Conservation (phyloP, 805 yeast species). For the Candida pini region DNA sequence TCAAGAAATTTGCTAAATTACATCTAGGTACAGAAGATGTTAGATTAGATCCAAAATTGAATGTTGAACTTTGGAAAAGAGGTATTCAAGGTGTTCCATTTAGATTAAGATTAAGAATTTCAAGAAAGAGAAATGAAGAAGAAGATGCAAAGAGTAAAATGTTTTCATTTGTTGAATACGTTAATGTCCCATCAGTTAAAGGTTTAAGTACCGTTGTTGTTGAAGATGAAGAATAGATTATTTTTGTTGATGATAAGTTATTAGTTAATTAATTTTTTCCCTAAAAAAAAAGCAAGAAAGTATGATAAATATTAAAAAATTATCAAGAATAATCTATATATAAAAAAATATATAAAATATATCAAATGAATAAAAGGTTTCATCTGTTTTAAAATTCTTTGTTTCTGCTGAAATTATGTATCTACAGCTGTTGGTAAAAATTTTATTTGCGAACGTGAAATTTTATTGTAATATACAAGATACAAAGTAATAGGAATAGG, state of each 20-base stretch:
- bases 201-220: constrained; percentile 98
- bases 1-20: constrained; percentile 95
- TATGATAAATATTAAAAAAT: background rate
- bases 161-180: constrained; percentile 97
- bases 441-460: no score
- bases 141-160: constrained; percentile 98
- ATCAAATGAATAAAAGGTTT: no score
- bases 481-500: no score
- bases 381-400: no score
- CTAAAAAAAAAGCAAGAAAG: no score
- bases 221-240: constrained; percentile 50
- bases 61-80: constrained; percentile 98
- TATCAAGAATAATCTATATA: no score
- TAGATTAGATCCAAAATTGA: constrained; percentile 97
- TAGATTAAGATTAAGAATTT: constrained; percentile 98
- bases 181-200: constrained; percentile 89
- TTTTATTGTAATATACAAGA: no score
- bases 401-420: no score
- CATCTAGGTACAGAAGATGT: constrained; percentile 99
- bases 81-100: constrained; percentile 98
- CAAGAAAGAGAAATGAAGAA: constrained; percentile 97
- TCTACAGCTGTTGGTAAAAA: no score
- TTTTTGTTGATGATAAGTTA: no score
- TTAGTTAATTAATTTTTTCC: no score
- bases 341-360: no score